Evolutionary conservation across 306 rosid genomes (phyloP).

Genomic region (Carpinus fangiana): DNA sequence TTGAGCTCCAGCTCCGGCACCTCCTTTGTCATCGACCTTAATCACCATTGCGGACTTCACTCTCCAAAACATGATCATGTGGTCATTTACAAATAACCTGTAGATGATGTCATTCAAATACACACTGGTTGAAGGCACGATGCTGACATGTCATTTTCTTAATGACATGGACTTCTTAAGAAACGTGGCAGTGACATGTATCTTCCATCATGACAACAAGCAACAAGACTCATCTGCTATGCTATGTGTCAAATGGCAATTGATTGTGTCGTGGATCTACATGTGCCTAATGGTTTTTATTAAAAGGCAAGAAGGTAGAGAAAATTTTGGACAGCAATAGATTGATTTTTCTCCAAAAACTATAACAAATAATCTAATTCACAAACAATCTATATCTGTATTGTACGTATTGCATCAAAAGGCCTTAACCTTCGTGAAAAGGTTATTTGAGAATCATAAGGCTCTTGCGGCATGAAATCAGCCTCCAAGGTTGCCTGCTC

Average conservation of each 20-base stretch:
- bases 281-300: too few species aligned
- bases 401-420: neutral
- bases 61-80: slow-evolving; percentile 83
- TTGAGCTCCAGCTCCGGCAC: slow-evolving; percentile 52
- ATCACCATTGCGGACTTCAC: slow-evolving; percentile 79
- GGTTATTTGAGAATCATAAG: neutral
- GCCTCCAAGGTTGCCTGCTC: slow-evolving; percentile 1
- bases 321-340: too few species aligned
- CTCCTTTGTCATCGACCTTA: slow-evolving; percentile 38
- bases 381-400: neutral
- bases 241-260: too few species aligned
- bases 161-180: too few species aligned
- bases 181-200: too few species aligned
- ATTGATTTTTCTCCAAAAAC: neutral
- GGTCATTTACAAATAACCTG: slow-evolving; percentile 31
- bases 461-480: neutral
- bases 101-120: too few species aligned
- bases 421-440: neutral
- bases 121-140: too few species aligned
- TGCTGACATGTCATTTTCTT: too few species aligned
- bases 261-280: too few species aligned
- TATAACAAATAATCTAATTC: neutral
- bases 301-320: too few species aligned
- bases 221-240: too few species aligned
- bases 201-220: too few species aligned